phyloP scores from a whole-genome alignment of 2,329 filamentous ascomycete genomes.

The Cladosporium sphaerospermum region DNA sequence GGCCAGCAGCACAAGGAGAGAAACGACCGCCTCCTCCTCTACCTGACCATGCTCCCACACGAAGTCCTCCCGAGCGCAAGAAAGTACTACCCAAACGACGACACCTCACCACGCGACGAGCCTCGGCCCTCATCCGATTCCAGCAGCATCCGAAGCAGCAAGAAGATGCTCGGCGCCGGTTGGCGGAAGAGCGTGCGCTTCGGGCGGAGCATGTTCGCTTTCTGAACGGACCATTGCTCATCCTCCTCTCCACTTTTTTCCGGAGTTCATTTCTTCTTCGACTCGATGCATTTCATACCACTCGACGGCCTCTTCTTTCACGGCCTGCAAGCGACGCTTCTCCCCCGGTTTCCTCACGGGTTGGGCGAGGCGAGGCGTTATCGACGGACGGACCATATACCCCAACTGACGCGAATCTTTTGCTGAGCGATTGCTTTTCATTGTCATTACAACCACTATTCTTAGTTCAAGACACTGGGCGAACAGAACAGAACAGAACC shows the following conservation, averaged over 20 bases:
- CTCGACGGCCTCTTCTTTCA: no score
- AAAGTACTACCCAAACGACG: constrained; percentile 28
- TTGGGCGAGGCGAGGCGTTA: no score
- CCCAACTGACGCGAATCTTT: no score
- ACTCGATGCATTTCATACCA: no score
- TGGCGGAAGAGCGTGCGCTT: constrained; percentile 22
- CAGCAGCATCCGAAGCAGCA: constrained; percentile 13
- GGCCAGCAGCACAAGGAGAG: constrained; percentile 27
- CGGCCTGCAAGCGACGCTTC: no score
- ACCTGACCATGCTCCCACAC: constrained; percentile 27
- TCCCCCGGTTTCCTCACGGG: no score
- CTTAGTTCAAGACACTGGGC: no score
- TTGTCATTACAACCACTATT: no score
- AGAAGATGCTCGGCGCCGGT: constrained; percentile 12
- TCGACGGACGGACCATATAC: no score
- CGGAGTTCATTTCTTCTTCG: background rate
- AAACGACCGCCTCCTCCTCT: constrained; percentile 30
- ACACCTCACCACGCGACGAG: background rate
- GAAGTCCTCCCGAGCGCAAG: constrained; percentile 27
- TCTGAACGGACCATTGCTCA: constrained; percentile 13
- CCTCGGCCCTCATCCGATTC: background rate
- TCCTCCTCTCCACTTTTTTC: background rate
- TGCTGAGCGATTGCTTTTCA: no score
- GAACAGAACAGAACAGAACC: no score
- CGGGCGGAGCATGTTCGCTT: constrained; percentile 20